Evolutionary conservation across 2,329 filamentous ascomycete genomes (phyloP).

Genomic region (Colletotrichum lentis): DNA sequence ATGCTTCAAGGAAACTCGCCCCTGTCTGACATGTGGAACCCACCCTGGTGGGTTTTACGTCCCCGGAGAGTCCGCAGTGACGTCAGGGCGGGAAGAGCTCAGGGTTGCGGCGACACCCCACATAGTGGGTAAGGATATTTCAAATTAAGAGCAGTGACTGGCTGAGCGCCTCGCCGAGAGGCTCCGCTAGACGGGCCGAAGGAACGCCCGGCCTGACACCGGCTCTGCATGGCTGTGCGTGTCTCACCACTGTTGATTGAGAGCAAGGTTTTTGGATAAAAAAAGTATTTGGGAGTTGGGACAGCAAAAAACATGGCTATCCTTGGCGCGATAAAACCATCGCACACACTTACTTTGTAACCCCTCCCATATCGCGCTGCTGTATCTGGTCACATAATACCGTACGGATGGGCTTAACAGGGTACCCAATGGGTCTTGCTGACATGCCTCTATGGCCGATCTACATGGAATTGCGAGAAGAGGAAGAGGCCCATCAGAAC

Average conservation of each 20-base stretch:
- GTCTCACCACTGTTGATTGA: slow-evolving; percentile 26
- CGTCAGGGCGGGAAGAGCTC: slow-evolving; percentile 1
- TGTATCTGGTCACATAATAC: neutral
- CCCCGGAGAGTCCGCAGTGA: slow-evolving; percentile 27
- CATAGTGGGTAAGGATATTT: no score
- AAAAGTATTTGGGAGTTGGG: neutral
- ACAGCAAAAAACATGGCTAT: neutral
- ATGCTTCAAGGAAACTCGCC: neutral
- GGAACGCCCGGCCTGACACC: slow-evolving; percentile 11
- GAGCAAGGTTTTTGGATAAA: slow-evolving; percentile 4
- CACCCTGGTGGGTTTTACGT: neutral
- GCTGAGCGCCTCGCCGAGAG: neutral
- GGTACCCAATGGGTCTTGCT: neutral
- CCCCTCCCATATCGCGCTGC: no score
- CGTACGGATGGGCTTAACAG: neutral
- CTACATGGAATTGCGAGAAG: slow-evolving; percentile 17
- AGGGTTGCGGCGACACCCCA: neutral
- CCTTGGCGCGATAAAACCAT: neutral
- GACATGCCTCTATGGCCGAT: slow-evolving; percentile 8
- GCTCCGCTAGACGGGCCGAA: slow-evolving; percentile 31
- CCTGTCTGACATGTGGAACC: neutral
- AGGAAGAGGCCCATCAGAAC: neutral
- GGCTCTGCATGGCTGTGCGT: slow-evolving; percentile 18
- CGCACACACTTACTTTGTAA: neutral
- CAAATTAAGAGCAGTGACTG: neutral